Evolutionary conservation across 1,139 yeast species (phyloP), one percentile per base, ranked within the genome.

Genomic region (Kazachstania sp.): DNA sequence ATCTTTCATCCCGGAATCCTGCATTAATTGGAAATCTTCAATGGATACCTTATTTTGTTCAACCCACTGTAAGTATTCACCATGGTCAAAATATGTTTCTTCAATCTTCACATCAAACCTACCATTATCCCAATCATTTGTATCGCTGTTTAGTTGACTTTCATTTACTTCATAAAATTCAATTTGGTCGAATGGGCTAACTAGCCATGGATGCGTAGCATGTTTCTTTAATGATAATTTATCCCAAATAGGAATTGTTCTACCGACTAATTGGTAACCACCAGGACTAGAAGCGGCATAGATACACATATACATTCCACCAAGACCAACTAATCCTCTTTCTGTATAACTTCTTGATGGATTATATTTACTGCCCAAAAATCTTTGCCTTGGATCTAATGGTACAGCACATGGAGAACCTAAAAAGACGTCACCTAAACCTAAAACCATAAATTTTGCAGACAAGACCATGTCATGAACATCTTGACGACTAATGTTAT

Each of bases 351-450:
- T 87, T 73, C 98, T 80, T 16, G 96, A 86, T 29, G 98, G 98
- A 61, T 92, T 92, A 70, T 92, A 92, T 69, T 92, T 92, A 37
- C 96, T 78, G 45, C 97, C 97, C 51, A 90, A 71, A 51, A 87
- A 75, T 63, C 97, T 78, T 58, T 90, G 97, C 61, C 97, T 82
- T 50, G 98, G 97, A 66, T 92, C 97, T 58, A 92, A 77, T 37
- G 98, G 97, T 54, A 90, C 95, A 1, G 97, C 97, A 74, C 97
- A 90, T 41, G 97, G 97, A 2, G 97, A 96, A 41, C 97, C 97
- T 57, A 92, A 75, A 71, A 88, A 92, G 37, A 92, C 98, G 69
- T 92, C 98, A 62, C 98, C 98, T 52, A 90, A 78, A 46, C 97
- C 98, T 54, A 92, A 72, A 8, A 92, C 97, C 70, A 92, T 74